A percentile compares a stretch with the other conserved stretches of the same genome.
Evolutionary conservation across 2,329 filamentous ascomycete species (phyloP).

Genomic region (Aspergillus fischeri): DNA sequence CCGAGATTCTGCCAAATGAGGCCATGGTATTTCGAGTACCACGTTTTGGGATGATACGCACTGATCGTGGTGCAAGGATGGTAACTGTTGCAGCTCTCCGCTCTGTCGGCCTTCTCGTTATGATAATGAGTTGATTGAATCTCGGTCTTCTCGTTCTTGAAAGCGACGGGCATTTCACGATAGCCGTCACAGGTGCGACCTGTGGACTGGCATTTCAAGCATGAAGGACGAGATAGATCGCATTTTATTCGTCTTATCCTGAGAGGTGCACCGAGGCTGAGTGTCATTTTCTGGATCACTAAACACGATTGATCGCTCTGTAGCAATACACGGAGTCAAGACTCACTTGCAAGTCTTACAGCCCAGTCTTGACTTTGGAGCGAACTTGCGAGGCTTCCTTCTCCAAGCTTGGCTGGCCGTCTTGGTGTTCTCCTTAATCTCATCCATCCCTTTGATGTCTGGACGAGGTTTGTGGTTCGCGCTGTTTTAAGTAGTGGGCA

Average conservation of each 20-base stretch:
- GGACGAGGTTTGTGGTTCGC: not conserved
- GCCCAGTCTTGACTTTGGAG: constrained; percentile 38
- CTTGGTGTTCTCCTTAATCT: constrained; percentile 10
- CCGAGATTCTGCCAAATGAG: constrained; percentile 3
- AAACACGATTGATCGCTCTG: too few relatives aligned
- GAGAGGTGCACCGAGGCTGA: not conserved
- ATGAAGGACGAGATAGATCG: constrained; percentile 32
- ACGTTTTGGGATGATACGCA: not conserved
- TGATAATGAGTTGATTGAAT: too few relatives aligned
- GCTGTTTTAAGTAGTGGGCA: not conserved
- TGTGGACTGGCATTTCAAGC: constrained; percentile 35
- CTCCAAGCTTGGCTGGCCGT: constrained; percentile 33
- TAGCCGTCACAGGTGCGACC: constrained; percentile 40
- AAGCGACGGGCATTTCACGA: constrained; percentile 8
- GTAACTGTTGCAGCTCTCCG: constrained; percentile 10
- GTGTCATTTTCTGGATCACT: too few relatives aligned
- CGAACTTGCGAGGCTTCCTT: constrained; percentile 34
- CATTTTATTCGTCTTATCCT: constrained; percentile 40
- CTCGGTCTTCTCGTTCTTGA: too few relatives aligned
- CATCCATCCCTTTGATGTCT: not conserved
- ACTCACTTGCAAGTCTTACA: constrained; percentile 43
- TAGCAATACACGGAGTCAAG: constrained; percentile 3
- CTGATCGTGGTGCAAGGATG: not conserved
- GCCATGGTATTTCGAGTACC: not conserved
- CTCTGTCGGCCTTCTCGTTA: too few relatives aligned